Conservation (phyloP, 495 filamentous ascomycete genomes). For the Penicillium waksmanii region DNA sequence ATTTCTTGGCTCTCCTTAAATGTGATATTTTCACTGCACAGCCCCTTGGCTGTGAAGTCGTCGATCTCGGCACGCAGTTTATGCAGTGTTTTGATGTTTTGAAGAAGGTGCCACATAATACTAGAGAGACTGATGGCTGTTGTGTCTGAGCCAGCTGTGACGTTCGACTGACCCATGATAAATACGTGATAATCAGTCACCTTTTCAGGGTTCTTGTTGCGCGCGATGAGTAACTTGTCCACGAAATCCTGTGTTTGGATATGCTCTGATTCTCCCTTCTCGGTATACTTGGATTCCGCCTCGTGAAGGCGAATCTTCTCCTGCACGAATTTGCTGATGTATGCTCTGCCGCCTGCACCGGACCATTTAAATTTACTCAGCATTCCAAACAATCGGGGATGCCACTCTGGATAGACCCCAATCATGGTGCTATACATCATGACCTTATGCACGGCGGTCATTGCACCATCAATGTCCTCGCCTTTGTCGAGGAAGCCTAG, state of each 20-base stretch:
- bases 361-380: constrained; percentile 46
- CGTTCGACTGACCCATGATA: constrained; percentile 54
- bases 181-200: constrained; percentile 54
- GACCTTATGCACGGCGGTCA: constrained; percentile 55
- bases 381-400: constrained; percentile 45
- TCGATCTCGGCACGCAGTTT: constrained; percentile 53
- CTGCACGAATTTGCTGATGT: constrained; percentile 48
- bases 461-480: constrained; percentile 65
- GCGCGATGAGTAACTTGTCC: constrained; percentile 58
- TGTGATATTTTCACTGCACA: constrained; percentile 32
- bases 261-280: constrained; percentile 36
- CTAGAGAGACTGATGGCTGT: constrained; percentile 54
- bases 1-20: constrained; percentile 57
- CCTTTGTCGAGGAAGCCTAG: constrained; percentile 63
- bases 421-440: constrained; percentile 61
- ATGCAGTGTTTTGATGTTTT: constrained; percentile 35
- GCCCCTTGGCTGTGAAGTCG: constrained; percentile 31
- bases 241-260: constrained; percentile 50
- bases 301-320: constrained; percentile 44
- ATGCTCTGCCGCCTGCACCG: constrained; percentile 43
- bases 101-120: constrained; percentile 55
- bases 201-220: constrained; percentile 59
- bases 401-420: constrained; percentile 50
- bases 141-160: constrained; percentile 60
- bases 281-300: constrained; percentile 15